Base-by-base conservation (phyloP, 768 basidiomycete species). In the Dioszegia crocea region DNA sequence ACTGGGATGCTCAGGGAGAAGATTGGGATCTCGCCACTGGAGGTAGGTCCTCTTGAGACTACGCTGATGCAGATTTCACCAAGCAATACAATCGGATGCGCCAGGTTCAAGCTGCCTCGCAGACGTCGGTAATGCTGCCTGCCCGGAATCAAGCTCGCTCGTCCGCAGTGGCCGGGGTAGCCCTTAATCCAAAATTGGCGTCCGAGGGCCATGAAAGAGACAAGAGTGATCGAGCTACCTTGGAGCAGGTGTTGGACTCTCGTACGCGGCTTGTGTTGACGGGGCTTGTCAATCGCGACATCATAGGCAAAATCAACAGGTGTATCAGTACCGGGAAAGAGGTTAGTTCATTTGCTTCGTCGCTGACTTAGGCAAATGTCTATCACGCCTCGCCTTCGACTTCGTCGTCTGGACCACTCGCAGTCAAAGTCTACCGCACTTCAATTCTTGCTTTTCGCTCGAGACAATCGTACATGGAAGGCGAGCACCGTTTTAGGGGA, bases 321-420 rank as follows among this genome's bases (percentile, higher is more conserved):
- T 98, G 96, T 78, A 86, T 99, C 41, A 92, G 89, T 70, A 97
- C 96, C 0, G 96, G 96, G 27, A 99, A 99, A 82, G 96, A 99
- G 84, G 92, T 89, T 55, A 19, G 82, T 65, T 8, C 2, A 3
- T 1, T 19, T 14, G 17, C 21, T 23, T 1, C n/a, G 27, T 9
- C 6, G 23, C 16, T 60, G 14, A 33, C 26, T 4, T 66, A 94
- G 91, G 94, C 94, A 9, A 98, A 98, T 68, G 96, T 99, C 12
- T 99, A 99, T 75, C 92, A 97, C 71, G 91, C 92, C 24, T 46
- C 41, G 0, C 72, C 88, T 33, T 81, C 83, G 0, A 80, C 83
- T 0, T 77, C 19, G 38, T 33, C 46, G 53, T 33, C 47, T 67
- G 58, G 14, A 21, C 89, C 94, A 70, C 80, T 96, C 41, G 96